phyloP scores from a whole-genome alignment of 495 filamentous ascomycete species.

The Corynascus novoguineensis region DNA sequence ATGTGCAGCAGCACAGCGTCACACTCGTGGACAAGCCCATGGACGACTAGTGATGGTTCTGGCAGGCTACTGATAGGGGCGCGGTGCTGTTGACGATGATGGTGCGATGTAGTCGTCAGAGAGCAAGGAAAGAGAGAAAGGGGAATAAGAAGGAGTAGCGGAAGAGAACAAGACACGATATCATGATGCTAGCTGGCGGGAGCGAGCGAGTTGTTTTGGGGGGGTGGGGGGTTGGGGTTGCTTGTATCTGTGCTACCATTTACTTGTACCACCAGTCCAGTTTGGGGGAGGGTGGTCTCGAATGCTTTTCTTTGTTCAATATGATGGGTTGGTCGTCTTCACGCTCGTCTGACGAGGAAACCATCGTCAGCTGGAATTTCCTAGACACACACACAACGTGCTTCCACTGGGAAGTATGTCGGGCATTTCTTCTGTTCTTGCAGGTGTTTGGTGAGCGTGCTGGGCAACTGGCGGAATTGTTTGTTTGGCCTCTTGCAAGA shows the following conservation, averaged over 20 bases:
- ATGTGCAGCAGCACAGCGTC: constrained; percentile 22
- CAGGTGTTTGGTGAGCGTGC: too few relatives aligned
- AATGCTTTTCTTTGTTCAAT: background rate
- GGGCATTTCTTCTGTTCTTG: too few relatives aligned
- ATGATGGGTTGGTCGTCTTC: background rate
- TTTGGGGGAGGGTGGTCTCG: background rate
- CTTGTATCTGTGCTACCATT: constrained; percentile 13
- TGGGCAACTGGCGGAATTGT: too few relatives aligned
- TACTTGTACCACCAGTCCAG: constrained; percentile 14
- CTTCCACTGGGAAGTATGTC: too few relatives aligned
- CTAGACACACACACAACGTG: too few relatives aligned
- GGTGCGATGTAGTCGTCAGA: background rate
- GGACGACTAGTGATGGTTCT: constrained; percentile 30
- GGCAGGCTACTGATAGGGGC: background rate
- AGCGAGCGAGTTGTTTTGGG: constrained; percentile 9
- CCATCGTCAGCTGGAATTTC: too few relatives aligned
- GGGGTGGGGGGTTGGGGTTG: background rate
- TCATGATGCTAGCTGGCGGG: constrained; percentile 2
- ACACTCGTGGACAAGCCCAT: constrained; percentile 33
- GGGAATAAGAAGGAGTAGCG: too few relatives aligned
- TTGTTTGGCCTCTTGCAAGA: too few relatives aligned
- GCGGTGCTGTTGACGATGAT: background rate
- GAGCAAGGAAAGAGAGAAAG: background rate
- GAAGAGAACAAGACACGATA: background rate
- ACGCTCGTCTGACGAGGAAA: too few relatives aligned